Conservation (phyloP, 345 rosid genomes). For the Salix brachista region DNA sequence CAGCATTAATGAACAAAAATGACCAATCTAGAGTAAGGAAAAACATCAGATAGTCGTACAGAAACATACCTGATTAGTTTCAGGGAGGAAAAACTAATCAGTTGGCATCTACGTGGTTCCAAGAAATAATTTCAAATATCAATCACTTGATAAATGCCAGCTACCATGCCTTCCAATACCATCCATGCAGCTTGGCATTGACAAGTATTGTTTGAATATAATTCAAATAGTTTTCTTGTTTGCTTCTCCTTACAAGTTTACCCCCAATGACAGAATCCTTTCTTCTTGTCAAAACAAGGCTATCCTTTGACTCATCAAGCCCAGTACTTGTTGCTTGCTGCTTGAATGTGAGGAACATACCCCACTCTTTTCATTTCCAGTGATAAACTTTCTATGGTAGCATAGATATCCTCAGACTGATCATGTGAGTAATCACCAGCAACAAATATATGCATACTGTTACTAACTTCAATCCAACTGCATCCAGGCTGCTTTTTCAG, state of each 20-base stretch:
- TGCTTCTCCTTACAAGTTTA: not conserved
- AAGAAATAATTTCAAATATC: not conserved
- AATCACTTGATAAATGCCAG: not conserved
- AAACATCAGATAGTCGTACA: not conserved
- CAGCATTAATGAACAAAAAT: not conserved
- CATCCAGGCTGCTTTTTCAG: conserved; percentile 45
- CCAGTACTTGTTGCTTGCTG: not conserved
- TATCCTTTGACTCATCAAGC: conserved; percentile 1
- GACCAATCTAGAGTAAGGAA: not conserved
- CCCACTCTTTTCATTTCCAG: conserved; percentile 24
- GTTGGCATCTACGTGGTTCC: not conserved
- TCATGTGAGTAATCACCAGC: conserved; percentile 32
- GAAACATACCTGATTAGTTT: not conserved
- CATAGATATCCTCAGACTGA: conserved; percentile 29
- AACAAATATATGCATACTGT: conserved; percentile 25
- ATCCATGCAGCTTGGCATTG: not conserved
- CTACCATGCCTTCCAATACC: not conserved
- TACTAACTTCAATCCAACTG: conserved; percentile 49
- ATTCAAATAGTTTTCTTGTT: not conserved
- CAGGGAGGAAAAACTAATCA: not conserved
- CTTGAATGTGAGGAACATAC: conserved; percentile 21
- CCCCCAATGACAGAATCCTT: not conserved
- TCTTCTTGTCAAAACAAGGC: not conserved
- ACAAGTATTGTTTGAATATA: not conserved
- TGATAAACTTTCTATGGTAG: conserved; percentile 27